Base-by-base conservation (phyloP, 139 green algal species). In the Chlamydomonas sphaeroides region DNA sequence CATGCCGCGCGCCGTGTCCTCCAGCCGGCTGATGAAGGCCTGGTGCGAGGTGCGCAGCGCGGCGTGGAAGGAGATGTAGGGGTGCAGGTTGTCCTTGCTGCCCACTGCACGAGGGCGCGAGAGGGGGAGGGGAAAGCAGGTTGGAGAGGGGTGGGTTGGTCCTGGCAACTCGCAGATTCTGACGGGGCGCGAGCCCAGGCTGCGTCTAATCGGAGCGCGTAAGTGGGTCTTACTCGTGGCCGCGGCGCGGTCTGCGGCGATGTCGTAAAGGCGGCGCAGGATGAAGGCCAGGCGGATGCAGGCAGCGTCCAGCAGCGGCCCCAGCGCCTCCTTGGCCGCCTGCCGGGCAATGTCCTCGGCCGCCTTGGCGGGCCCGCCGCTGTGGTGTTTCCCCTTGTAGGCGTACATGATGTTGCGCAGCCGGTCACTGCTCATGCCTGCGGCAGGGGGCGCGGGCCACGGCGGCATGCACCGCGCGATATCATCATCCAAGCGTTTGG, bases 331-430 rank as follows among this genome's bases (percentile, higher is more conserved):
- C 2, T 89, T 72, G 1, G 95, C 95, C 20, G 89, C 90, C 39
- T 85, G 66, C 1, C 95, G 72, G 7, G 95, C 95, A 33, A 98
- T 92, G 79, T 98, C 93, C 79, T 95, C 89, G 1, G 95, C 94
- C 26, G 94, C 94, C n/a, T 87, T 84, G 5, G 80, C 88, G 0
- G 82, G 62, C 2, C 85, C 89, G 41, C 88, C 82, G 32, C 67
- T 87, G 73, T 89, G 84, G 68, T 88, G 89, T 67, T 87, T 86
- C 63, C 89, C 87, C 84, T 94, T 93, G 86, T 91, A 91, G 0
- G 95, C 93, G 73, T 98, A 93, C 88, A 98, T 80, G 53, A 98
- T 76, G 84, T 98, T 98, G n/a, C 92, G 95, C 38, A 98, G 84
- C 38, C 93, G 90, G 81, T 96, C 93, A 28, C 84, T 90, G 36